Conservation (phyloP, 2,329 filamentous ascomycete species). For the Zasmidium citrigriseum region DNA sequence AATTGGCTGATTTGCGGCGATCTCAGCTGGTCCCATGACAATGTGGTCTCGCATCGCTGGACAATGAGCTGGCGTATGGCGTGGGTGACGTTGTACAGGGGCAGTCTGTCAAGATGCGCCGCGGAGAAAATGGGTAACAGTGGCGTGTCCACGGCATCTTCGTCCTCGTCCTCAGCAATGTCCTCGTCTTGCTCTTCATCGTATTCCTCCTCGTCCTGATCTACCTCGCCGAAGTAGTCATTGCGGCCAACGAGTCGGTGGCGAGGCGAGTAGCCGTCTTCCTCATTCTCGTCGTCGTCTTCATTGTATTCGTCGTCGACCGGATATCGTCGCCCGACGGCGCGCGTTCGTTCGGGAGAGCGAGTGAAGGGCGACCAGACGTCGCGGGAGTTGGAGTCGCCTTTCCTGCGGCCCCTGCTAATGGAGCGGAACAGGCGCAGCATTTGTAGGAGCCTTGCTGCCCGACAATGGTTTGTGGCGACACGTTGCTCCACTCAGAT, state of each 20-base stretch:
- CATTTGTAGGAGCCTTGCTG: constrained; percentile 13
- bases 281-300: constrained; percentile 25
- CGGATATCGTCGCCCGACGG: constrained; percentile 21
- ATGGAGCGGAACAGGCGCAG: constrained; percentile 27
- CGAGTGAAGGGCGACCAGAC: constrained; percentile 19
- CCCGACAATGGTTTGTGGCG: constrained; percentile 4
- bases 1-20: constrained; percentile 97
- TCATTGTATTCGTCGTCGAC: constrained; percentile 17
- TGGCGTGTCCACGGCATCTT: constrained; percentile 49
- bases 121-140: constrained; percentile 79
- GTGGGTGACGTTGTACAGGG: constrained; percentile 88
- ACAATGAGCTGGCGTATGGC: constrained; percentile 83
- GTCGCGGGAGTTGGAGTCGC: constrained; percentile 11
- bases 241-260: constrained; percentile 9
- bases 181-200: constrained; percentile 42
- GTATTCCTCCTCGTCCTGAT: constrained; percentile 21
- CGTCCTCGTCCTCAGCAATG: constrained; percentile 45
- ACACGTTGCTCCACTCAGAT: constrained; percentile 10
- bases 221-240: constrained; percentile 16
- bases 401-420: constrained; percentile 24
- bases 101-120: constrained; percentile 77
- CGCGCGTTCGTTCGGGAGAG: constrained; percentile 30
- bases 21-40: constrained; percentile 91
- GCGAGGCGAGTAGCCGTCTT: constrained; percentile 23
- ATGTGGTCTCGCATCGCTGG: constrained; percentile 82